These are phyloP conservation scores for Monosporascus sp. DNA, from an alignment of 2,329 filamentous ascomycete genomes.

Conservation along the genomic window DNA sequence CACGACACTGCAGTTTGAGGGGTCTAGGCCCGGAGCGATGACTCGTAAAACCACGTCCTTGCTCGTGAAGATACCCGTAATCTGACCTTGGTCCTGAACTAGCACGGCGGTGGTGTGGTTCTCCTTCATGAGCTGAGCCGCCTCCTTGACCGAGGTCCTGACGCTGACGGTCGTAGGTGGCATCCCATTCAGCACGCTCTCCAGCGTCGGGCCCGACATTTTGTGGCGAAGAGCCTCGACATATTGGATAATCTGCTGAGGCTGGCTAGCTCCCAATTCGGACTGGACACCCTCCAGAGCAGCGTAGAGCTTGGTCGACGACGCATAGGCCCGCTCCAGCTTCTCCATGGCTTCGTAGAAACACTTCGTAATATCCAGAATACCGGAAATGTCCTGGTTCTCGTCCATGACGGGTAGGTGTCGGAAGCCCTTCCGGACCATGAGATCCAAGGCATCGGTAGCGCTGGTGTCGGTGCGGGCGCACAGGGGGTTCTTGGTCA, in stretches of 20 bases:
- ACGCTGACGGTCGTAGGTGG: conserved; percentile 94
- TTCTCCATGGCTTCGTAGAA: conserved; percentile 99
- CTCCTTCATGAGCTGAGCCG: conserved; percentile 94
- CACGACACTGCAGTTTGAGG: conserved; percentile 91
- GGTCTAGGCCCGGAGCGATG: conserved; percentile 93
- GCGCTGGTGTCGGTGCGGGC: conserved; percentile 96
- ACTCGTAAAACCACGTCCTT: conserved; percentile 98
- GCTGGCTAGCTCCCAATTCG: conserved; percentile 90
- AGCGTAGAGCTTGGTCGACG: conserved; percentile 96
- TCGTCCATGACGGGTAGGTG: conserved; percentile 99
- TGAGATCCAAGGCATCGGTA: conserved; percentile 92
- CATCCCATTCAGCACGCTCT: conserved; percentile 86
- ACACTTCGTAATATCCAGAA: conserved; percentile 97
- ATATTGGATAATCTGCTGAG: conserved; percentile 98
- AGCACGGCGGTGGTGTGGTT: conserved; percentile 96
- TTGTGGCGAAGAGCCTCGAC: conserved; percentile 91
- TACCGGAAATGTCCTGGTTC: conserved; percentile 97
- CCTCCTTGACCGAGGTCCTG: conserved; percentile 92
- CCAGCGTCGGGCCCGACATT: conserved; percentile 96
- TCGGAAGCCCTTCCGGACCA: conserved; percentile 97
- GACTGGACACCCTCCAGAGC: conserved; percentile 96
- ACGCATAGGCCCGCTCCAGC: conserved; percentile 93
- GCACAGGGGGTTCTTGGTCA: conserved; percentile 99
- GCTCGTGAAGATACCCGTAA: conserved; percentile 98
- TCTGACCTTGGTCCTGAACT: conserved; percentile 93